phyloP scores from a whole-genome alignment of 2,329 filamentous ascomycete genomes.

The Apiospora pterosperma region DNA sequence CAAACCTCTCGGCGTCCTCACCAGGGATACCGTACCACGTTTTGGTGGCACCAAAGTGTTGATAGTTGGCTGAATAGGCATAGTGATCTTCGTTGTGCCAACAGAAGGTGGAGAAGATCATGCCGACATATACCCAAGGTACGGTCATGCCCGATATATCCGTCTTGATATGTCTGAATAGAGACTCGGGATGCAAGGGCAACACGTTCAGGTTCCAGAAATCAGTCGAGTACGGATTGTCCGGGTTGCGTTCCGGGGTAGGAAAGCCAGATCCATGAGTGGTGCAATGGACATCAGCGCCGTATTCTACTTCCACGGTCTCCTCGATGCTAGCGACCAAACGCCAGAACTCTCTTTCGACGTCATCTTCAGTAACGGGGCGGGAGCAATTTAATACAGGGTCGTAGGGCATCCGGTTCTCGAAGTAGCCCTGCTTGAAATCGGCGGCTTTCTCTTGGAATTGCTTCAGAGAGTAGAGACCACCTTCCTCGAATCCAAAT shows the following conservation, averaged over 20 bases:
- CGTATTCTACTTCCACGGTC: conserved; percentile 96
- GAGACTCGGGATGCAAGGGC: conserved; percentile 83
- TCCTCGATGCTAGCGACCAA: conserved; percentile 91
- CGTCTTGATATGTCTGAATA: conserved; percentile 96
- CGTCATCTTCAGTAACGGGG: conserved; percentile 88
- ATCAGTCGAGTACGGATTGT: conserved; percentile 81
- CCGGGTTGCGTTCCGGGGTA: conserved; percentile 85
- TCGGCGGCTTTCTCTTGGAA: conserved; percentile 95
- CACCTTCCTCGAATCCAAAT: conserved; percentile 96
- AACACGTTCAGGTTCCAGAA: conserved; percentile 95
- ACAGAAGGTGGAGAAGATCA: conserved; percentile 99
- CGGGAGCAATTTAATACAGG: conserved; percentile 76
- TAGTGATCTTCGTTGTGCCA: conserved; percentile 99
- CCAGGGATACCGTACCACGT: conserved; percentile 99
- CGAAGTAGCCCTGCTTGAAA: conserved; percentile 94
- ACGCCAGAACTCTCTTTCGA: conserved; percentile 95
- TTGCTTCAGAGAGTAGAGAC: conserved; percentile 88
- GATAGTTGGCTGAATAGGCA: conserved; percentile 95
- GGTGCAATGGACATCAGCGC: conserved; percentile 95
- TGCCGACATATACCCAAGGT: conserved; percentile 97
- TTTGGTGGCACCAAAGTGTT: conserved; percentile 97
- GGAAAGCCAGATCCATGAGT: conserved; percentile 97
- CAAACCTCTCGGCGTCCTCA: conserved; percentile 90
- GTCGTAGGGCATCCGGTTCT: conserved; percentile 84
- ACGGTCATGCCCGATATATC: conserved; percentile 99